phyloP scores from a whole-genome alignment of 78 protist genomes.

The Neovahlkampfia damariscottae region DNA sequence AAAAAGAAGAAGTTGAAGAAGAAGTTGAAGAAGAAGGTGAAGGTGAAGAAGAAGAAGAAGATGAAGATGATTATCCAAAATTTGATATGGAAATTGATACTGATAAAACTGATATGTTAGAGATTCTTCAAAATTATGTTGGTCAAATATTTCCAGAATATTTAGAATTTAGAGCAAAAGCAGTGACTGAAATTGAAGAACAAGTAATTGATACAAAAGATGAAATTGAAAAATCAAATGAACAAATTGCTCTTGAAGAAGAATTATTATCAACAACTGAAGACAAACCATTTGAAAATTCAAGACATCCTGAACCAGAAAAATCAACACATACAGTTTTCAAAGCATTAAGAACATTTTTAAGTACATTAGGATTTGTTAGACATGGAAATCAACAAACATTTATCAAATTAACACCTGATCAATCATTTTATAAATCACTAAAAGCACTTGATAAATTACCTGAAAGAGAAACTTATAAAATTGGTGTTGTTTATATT shows the following conservation, averaged over 20 bases:
- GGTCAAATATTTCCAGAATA: neutral
- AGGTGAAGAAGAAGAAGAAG: neutral
- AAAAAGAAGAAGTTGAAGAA: neutral
- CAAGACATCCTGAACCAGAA: neutral
- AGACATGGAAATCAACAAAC: neutral
- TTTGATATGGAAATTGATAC: neutral
- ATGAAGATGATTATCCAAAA: neutral
- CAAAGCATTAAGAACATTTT: neutral
- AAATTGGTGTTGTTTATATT: conserved; percentile 78
- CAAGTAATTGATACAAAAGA: neutral
- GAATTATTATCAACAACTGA: neutral
- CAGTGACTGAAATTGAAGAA: neutral
- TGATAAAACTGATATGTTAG: neutral
- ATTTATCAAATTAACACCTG: neutral
- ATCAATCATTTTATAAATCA: neutral
- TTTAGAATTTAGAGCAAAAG: neutral
- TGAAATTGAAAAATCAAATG: too few species aligned
- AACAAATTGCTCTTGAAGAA: neutral
- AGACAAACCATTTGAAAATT: neutral
- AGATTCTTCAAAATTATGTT: neutral
- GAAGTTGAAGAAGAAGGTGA: neutral
- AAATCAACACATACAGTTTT: neutral
- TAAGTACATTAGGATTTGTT: neutral
- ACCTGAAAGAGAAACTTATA: conserved; percentile 42
- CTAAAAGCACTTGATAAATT: neutral